phyloP scores from a whole-genome alignment of 2,329 filamentous ascomycete species.

The Coleophoma cylindrospora region DNA sequence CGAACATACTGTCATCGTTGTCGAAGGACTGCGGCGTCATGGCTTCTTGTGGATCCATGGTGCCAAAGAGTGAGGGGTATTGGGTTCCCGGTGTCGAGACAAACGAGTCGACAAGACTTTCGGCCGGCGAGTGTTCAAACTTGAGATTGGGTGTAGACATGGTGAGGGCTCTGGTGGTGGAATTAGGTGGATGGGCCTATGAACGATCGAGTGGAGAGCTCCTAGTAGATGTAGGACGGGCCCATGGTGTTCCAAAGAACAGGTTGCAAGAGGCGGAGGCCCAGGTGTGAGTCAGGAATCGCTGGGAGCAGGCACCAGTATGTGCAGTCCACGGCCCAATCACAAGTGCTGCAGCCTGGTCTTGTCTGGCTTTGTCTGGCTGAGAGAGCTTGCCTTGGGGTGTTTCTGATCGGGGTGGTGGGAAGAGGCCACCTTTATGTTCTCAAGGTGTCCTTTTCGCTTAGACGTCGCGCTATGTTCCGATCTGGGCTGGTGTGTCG shows the following conservation, averaged over 20 bases:
- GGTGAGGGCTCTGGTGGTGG: not conserved
- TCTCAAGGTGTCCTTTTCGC: not conserved
- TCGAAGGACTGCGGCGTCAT: slow-evolving; percentile 26
- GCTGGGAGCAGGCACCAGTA: not conserved
- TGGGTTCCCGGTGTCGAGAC: slow-evolving; percentile 24
- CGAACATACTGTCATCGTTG: slow-evolving; percentile 26
- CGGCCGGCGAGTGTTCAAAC: slow-evolving; percentile 25
- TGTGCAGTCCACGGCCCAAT: not conserved
- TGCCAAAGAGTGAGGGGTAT: slow-evolving; percentile 25
- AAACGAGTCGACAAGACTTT: slow-evolving; percentile 26
- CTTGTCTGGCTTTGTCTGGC: not conserved
- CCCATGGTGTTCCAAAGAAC: not conserved
- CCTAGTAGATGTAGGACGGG: not conserved
- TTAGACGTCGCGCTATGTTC: not conserved
- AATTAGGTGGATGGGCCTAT: not conserved
- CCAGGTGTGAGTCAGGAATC: not conserved
- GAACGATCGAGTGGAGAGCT: not conserved
- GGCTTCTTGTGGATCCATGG: slow-evolving; percentile 19
- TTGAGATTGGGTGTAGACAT: slow-evolving; percentile 22
- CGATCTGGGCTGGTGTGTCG: not conserved
- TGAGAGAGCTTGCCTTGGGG: not conserved
- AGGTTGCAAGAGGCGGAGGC: not conserved
- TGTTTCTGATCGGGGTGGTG: not conserved
- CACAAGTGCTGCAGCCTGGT: not conserved
- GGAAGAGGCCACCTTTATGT: not conserved